Evolutionary conservation across 305 asterid species (phyloP).

Genomic region (Solanum hybrid): DNA sequence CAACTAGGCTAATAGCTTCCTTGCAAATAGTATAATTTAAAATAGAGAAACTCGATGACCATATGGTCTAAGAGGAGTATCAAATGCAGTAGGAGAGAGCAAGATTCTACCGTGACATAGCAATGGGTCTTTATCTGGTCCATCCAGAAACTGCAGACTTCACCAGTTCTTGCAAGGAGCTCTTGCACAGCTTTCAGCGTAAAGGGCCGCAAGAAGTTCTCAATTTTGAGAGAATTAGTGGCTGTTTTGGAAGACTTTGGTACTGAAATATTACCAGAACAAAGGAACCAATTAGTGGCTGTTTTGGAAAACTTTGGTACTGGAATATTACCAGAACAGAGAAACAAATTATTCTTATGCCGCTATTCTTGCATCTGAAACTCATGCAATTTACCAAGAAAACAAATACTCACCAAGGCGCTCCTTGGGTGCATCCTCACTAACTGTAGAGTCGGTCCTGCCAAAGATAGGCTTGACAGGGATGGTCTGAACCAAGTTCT

Average conservation of each 20-base stretch:
- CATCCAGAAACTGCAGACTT: conserved; percentile 24
- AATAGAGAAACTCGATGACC: background rate
- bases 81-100: background rate
- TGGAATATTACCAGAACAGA: background rate
- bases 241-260: conserved; percentile 20
- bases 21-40: background rate
- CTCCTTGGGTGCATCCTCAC: conserved; percentile 14
- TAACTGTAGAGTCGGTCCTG: background rate
- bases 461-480: background rate
- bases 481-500: conserved; percentile 14
- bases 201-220: conserved; percentile 24
- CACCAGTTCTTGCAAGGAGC: conserved; percentile 14
- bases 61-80: background rate
- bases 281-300: conserved; percentile 12
- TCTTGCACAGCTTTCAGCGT: conserved; percentile 9
- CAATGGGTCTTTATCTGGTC: conserved; percentile 14
- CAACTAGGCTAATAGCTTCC: background rate
- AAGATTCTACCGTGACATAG: conserved; percentile 5
- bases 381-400: background rate
- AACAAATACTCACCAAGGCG: conserved; percentile 15
- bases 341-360: background rate
- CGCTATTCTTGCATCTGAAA: background rate
- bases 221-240: conserved; percentile 25
- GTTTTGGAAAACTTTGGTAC: conserved; percentile 22
- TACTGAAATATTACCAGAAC: conserved; percentile 6